phyloP scores from a whole-genome alignment of 129 eudicot genomes.

The Heracleum sosnowskyi region DNA sequence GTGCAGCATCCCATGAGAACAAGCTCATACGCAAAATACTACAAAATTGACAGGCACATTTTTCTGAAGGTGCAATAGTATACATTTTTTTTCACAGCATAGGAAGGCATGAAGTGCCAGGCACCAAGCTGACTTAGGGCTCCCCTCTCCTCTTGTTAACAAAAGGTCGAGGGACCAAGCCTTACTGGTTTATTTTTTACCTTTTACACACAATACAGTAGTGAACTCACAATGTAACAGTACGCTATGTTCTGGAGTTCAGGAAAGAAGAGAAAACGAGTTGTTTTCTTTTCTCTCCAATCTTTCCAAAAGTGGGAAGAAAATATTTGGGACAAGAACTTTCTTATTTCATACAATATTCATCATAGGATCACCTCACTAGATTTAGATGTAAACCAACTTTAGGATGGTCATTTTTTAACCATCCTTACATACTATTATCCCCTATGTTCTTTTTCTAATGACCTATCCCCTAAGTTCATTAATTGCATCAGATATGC shows the following conservation, averaged over 20 bases:
- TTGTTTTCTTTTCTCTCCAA: too few species aligned
- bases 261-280: too few species aligned
- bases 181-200: neutral
- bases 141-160: neutral
- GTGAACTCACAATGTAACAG: too few species aligned
- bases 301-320: too few species aligned
- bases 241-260: too few species aligned
- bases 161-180: neutral
- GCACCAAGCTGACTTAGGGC: neutral
- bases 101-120: neutral
- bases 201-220: too few species aligned
- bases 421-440: neutral
- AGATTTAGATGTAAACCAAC: too few species aligned
- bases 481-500: neutral
- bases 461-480: neutral
- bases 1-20: constrained; percentile 11
- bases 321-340: too few species aligned
- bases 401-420: too few species aligned
- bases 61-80: neutral
- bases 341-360: too few species aligned
- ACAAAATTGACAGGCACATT: neutral
- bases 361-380: too few species aligned
- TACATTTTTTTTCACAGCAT: neutral
- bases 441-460: neutral
- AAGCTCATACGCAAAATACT: neutral